A percentile compares a stretch with the other conserved stretches of the same genome.
Evolutionary conservation across 2,329 filamentous ascomycete species (phyloP).

Genomic region (Mollisiaceae sp.): DNA sequence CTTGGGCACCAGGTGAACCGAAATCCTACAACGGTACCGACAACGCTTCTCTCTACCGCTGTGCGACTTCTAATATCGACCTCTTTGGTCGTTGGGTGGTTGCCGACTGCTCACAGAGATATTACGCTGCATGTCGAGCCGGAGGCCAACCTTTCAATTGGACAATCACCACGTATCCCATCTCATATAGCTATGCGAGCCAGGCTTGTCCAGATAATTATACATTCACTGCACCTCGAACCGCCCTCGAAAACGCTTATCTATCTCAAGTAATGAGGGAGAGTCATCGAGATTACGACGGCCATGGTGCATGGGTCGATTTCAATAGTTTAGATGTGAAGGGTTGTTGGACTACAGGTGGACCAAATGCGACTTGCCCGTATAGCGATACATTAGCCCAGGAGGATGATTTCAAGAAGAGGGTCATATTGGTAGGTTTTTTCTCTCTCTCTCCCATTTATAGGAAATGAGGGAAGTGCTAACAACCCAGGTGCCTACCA

Average conservation of each 20-base stretch:
- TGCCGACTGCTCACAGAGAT: constrained; percentile 56
- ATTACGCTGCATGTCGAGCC: constrained; percentile 62
- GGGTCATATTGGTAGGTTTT: constrained; percentile 49
- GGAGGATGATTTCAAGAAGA: constrained; percentile 48
- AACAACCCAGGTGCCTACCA: constrained; percentile 56
- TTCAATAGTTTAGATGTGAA: constrained; percentile 62
- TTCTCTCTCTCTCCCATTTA: neutral
- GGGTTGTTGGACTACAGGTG: constrained; percentile 66
- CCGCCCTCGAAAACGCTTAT: constrained; percentile 66
- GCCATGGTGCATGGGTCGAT: constrained; percentile 58
- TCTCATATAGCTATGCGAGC: constrained; percentile 50
- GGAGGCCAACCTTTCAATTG: constrained; percentile 60
- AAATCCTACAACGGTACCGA: constrained; percentile 43
- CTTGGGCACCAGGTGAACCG: constrained; percentile 63
- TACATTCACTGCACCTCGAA: constrained; percentile 62
- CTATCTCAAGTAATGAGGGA: constrained; percentile 46
- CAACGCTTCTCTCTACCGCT: constrained; percentile 51
- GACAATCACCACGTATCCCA: constrained; percentile 52
- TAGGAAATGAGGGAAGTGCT: neutral
- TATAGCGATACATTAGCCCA: constrained; percentile 50
- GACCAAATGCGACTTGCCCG: constrained; percentile 60
- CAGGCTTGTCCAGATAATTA: constrained; percentile 54
- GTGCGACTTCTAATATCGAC: constrained; percentile 55
- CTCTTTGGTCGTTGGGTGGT: constrained; percentile 62
- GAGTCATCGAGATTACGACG: constrained; percentile 35